Evolutionary conservation across 75 land plant species (phyloP), one percentile per base, ranked within the genome.

Genomic region (Sequoia sempervirens): DNA sequence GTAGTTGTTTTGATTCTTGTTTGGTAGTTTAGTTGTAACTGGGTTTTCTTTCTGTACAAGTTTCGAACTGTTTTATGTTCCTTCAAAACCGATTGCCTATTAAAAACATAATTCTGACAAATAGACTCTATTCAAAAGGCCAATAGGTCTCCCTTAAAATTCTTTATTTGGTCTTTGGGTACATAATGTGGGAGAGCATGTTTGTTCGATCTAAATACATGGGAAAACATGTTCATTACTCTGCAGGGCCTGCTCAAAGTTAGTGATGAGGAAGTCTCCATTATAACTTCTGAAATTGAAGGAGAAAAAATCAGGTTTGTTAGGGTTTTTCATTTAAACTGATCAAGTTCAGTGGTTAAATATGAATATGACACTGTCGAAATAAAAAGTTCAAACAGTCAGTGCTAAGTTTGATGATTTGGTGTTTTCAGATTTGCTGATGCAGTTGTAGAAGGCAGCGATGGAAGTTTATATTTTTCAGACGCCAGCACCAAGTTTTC

Each of bases 401-500:
- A 46, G 12, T 10, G 53, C 53, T 50, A 50, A 50, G 3, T 13
- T 50, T 50, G 36, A 9, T 46, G 40, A 43, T 6, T 81, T 11
- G 38, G 36, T 9, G 11, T 43, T 38, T 73, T 8, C 82, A 96
- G 98, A 82, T 91, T 94, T 46, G 91, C 93, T 26, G 96, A 96
- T 81, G 93, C 87, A 28, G 87, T 90, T 74, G 85, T 89, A 13
- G 92, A 90, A 80, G 92, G 88, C 75, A 82, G 87, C 9, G 94
- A 94, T 84, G 98, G 98, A 0, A 86, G 75, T 50, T n/a, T 94
- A 17, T 96, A 96, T 83, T 94, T 94, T 89, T 94, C 92, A 12
- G 92, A 92, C 36, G 92, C 93, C 64, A 92, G 91, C 84, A 82
- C 92, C 69, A 90, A 90, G 82, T 89, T 85, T 79, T 75, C 84